Conservation (phyloP, 192 early-diverging fungal species). For the Backusella tarrabulga region DNA sequence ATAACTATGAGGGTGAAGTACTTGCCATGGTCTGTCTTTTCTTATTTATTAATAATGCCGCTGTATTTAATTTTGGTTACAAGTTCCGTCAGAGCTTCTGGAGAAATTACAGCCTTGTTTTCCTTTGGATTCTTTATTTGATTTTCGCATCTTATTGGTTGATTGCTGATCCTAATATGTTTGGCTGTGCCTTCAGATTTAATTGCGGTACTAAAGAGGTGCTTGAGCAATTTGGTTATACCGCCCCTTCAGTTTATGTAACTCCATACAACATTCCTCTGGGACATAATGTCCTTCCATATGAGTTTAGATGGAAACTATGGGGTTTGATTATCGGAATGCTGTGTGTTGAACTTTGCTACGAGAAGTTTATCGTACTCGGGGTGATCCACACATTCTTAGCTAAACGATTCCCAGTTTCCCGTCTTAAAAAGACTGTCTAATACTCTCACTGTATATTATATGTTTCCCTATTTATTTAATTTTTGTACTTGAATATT, state of each 20-base stretch:
- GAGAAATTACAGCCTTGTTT: conserved; percentile 54
- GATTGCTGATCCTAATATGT: conserved; percentile 66
- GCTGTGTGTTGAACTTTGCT: conserved; percentile 37
- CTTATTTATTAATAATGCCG: conserved; percentile 68
- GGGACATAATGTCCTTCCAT: conserved; percentile 66
- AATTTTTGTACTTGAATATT: neutral
- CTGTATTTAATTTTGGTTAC: conserved; percentile 66
- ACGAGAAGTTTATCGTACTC: conserved; percentile 46
- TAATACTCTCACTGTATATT: neutral
- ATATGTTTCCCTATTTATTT: neutral
- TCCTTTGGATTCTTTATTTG: conserved; percentile 50
- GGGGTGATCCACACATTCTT: conserved; percentile 43
- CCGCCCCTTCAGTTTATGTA: conserved; percentile 19
- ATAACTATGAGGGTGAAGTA: conserved; percentile 66
- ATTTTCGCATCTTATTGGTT: conserved; percentile 51
- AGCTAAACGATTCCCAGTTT: conserved; percentile 43
- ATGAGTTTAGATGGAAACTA: conserved; percentile 49
- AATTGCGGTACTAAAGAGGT: conserved; percentile 33
- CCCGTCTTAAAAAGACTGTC: conserved; percentile 19
- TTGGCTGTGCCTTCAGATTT: conserved; percentile 64
- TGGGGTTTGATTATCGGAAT: conserved; percentile 50
- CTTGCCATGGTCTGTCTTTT: conserved; percentile 54
- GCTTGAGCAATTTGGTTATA: conserved; percentile 19
- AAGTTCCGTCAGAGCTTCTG: conserved; percentile 59
- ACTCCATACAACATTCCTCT: conserved; percentile 50